A percentile compares a stretch with the other conserved stretches of the same genome.
Evolutionary conservation across 148 eudicot genomes (phyloP).

Genomic region (Amaranthus hypochondriacus): DNA sequence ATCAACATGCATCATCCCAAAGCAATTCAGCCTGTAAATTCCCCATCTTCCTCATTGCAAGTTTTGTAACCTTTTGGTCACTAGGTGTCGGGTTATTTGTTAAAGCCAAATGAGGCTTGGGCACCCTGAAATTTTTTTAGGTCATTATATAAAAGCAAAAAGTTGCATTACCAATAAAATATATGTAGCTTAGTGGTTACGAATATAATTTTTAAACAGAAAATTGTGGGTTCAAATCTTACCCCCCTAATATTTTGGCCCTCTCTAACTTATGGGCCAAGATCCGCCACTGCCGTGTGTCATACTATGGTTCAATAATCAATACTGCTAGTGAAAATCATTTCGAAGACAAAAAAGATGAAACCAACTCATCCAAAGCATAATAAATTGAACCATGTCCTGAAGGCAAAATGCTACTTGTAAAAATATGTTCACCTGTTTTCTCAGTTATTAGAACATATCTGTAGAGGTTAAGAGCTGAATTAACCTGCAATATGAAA

Average conservation of each 20-base stretch:
- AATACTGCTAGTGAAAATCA: not conserved
- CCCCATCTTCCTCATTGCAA: not conserved
- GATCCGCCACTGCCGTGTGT: not conserved
- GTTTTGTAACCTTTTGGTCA: too few species aligned
- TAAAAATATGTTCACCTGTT: constrained; percentile 38
- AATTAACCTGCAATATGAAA: constrained; percentile 57
- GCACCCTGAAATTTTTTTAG: too few species aligned
- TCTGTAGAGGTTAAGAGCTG: constrained; percentile 92
- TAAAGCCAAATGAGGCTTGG: too few species aligned
- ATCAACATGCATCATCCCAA: not conserved
- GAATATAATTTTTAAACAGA: too few species aligned
- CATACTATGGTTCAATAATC: not conserved
- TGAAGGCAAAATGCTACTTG: not conserved
- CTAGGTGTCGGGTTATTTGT: too few species aligned
- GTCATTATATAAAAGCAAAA: too few species aligned
- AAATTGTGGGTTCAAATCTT: too few species aligned
- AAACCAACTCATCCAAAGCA: not conserved
- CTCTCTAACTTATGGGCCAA: not conserved
- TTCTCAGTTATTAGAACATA: constrained; percentile 70
- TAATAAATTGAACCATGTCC: not conserved
- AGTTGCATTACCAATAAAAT: too few species aligned
- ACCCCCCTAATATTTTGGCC: too few species aligned
- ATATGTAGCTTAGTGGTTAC: too few species aligned
- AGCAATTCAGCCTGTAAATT: not conserved
- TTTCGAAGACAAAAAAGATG: not conserved